These are phyloP conservation scores for Puccinellia tenuiflora DNA, from an alignment of 176 grass and related monocot genomes.

Conservation along the genomic window DNA sequence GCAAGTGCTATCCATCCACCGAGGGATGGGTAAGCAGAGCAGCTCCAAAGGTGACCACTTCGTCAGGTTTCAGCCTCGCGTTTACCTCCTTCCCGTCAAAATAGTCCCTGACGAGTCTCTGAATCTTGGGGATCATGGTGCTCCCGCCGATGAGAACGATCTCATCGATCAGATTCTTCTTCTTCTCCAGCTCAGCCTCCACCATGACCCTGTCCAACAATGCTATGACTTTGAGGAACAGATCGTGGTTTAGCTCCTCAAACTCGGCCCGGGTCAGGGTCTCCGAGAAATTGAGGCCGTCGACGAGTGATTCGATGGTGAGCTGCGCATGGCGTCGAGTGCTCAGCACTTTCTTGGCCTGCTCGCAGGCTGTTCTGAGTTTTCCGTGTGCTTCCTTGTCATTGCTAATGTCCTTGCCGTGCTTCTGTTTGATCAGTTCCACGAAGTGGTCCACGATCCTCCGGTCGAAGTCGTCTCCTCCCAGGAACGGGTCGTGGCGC, in stretches of 20 bases:
- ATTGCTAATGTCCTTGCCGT: not conserved
- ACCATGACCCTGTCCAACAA: conserved; percentile 3
- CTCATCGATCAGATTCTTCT: not conserved
- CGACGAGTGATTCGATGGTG: not conserved
- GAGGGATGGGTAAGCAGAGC: not conserved
- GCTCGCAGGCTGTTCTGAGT: conserved; percentile 1
- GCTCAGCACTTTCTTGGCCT: conserved; percentile 27
- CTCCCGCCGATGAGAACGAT: conserved; percentile 13
- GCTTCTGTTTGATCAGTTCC: not conserved
- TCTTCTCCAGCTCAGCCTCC: not conserved
- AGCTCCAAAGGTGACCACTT: not conserved
- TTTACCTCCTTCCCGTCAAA: not conserved
- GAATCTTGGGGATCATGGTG: conserved; percentile 13
- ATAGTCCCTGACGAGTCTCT: not conserved
- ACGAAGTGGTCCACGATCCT: not conserved
- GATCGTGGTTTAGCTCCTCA: conserved; percentile 19
- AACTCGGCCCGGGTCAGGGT: conserved; percentile 2
- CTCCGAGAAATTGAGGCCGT: not conserved
- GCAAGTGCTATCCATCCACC: not conserved
- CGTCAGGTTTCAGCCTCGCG: not conserved
- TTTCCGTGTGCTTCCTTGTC: not conserved
- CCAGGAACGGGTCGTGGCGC: not conserved
- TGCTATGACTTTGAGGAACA: not conserved
- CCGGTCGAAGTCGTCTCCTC: not conserved
- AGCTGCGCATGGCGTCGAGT: not conserved